Conservation (phyloP, 495 filamentous ascomycete species). For the Talaromyces stipitatus region DNA sequence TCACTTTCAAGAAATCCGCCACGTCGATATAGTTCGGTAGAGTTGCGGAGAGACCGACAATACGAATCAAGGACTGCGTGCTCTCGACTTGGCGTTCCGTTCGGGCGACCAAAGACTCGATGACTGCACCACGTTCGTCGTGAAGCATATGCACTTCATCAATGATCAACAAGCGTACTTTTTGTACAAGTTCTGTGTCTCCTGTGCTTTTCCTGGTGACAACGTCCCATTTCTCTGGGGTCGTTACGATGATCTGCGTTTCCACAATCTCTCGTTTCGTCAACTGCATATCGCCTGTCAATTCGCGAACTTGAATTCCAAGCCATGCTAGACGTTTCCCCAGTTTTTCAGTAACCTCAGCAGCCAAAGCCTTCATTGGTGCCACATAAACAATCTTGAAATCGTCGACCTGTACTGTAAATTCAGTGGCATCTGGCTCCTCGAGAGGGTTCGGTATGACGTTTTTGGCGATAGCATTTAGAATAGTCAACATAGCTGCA, state of each 20-base stretch:
- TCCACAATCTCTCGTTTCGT: conserved; percentile 98
- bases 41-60: conserved; percentile 90
- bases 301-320: conserved; percentile 84
- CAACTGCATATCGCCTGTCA: conserved; percentile 96
- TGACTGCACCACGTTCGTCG: conserved; percentile 90
- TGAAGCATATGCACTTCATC: conserved; percentile 99
- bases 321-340: conserved; percentile 84
- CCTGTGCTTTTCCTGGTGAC: conserved; percentile 96
- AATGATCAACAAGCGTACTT: conserved; percentile 92
- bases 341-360: conserved; percentile 96
- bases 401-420: conserved; percentile 68
- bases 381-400: conserved; percentile 98
- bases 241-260: conserved; percentile 97
- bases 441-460: conserved; percentile 69
- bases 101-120: conserved; percentile 89
- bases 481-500: conserved; percentile 90
- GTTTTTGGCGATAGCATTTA: conserved; percentile 84
- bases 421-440: conserved; percentile 64
- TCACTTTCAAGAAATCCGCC: conserved; percentile 92
- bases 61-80: conserved; percentile 92
- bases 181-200: conserved; percentile 95
- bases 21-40: conserved; percentile 96
- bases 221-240: conserved; percentile 98
- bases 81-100: conserved; percentile 96
- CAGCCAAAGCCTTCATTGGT: conserved; percentile 87